Percentiles rank a stretch among this genome's conserved stretches.
Evolutionary conservation across 2,329 filamentous ascomycete species (phyloP).

Genomic region (Lachnellula arida): DNA sequence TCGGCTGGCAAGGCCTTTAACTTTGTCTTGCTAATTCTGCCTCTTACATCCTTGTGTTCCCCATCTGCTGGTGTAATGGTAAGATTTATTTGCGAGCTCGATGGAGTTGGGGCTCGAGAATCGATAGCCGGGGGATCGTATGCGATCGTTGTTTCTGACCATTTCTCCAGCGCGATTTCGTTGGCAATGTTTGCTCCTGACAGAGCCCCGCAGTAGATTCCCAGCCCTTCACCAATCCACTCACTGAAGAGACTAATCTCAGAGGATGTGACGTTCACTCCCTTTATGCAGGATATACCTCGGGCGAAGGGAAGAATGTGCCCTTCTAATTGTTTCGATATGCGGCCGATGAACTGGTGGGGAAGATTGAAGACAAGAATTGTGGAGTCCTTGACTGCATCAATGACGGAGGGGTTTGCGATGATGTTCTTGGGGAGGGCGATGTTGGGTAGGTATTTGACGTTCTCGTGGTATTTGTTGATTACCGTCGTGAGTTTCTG

Average conservation of each 20-base stretch:
- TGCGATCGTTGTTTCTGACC: slow-evolving; percentile 93
- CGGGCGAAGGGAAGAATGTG: slow-evolving; percentile 89
- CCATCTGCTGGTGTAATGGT: slow-evolving; percentile 42
- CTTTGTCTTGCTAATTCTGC: slow-evolving; percentile 61
- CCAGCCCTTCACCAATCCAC: slow-evolving; percentile 83
- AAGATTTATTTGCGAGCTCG: slow-evolving; percentile 44
- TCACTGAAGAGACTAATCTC: slow-evolving; percentile 90
- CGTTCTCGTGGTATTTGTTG: slow-evolving; percentile 90
- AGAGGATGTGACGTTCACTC: slow-evolving; percentile 84
- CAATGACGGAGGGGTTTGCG: slow-evolving; percentile 75
- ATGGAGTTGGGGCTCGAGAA: slow-evolving; percentile 67
- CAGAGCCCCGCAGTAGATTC: slow-evolving; percentile 94
- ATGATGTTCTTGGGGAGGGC: slow-evolving; percentile 75
- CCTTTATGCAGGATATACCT: slow-evolving; percentile 97
- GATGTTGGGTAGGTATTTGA: slow-evolving; percentile 95
- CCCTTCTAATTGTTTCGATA: slow-evolving; percentile 78
- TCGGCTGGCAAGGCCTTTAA: slow-evolving; percentile 73
- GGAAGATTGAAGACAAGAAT: slow-evolving; percentile 95
- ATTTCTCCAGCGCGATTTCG: slow-evolving; percentile 93
- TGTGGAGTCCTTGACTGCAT: slow-evolving; percentile 76
- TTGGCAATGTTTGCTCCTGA: slow-evolving; percentile 94
- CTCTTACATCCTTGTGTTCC: slow-evolving; percentile 65
- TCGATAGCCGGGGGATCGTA: slow-evolving; percentile 92
- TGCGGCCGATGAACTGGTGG: slow-evolving; percentile 89
- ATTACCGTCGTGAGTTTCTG: slow-evolving; percentile 90